Evolutionary conservation across 2,329 filamentous ascomycete species (phyloP).

Genomic region (Sporothrix pseudoabietina): DNA sequence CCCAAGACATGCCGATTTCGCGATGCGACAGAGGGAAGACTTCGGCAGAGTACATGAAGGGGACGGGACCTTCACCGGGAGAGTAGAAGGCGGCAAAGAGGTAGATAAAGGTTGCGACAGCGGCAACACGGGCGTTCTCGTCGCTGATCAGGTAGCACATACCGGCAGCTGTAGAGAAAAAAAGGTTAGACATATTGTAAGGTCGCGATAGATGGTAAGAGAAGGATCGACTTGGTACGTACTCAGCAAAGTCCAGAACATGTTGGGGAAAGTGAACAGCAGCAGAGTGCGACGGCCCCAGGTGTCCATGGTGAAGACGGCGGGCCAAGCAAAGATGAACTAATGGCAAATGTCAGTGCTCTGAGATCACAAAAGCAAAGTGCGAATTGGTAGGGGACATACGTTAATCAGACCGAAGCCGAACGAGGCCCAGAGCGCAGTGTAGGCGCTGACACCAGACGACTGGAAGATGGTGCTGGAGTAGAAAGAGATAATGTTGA

Average conservation of each 20-base stretch:
- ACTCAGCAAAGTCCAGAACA: slow-evolving; percentile 65
- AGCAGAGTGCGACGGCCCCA: slow-evolving; percentile 64
- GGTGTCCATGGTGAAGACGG: slow-evolving; percentile 67
- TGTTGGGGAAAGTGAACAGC: slow-evolving; percentile 67
- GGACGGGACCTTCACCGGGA: slow-evolving; percentile 64
- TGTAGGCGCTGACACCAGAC: slow-evolving; percentile 57
- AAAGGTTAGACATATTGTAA: neutral
- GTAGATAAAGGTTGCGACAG: slow-evolving; percentile 55
- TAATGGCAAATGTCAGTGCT: neutral
- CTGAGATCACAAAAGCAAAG: neutral
- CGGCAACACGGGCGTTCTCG: slow-evolving; percentile 41
- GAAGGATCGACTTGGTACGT: neutral
- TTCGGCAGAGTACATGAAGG: slow-evolving; percentile 70
- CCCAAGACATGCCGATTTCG: slow-evolving; percentile 62
- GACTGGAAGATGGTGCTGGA: slow-evolving; percentile 64
- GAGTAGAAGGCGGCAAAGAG: slow-evolving; percentile 41
- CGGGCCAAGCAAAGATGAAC: slow-evolving; percentile 62
- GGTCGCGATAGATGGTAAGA: neutral
- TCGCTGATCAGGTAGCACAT: slow-evolving; percentile 29
- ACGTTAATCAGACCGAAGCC: slow-evolving; percentile 65
- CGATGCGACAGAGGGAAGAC: slow-evolving; percentile 71
- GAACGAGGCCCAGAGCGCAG: slow-evolving; percentile 64
- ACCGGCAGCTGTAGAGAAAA: slow-evolving; percentile 21
- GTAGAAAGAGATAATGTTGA: slow-evolving; percentile 78
- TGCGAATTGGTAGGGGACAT: neutral